Evolutionary conservation across 73 alveolate species (phyloP).

Genomic region (Halteria grandinella): DNA sequence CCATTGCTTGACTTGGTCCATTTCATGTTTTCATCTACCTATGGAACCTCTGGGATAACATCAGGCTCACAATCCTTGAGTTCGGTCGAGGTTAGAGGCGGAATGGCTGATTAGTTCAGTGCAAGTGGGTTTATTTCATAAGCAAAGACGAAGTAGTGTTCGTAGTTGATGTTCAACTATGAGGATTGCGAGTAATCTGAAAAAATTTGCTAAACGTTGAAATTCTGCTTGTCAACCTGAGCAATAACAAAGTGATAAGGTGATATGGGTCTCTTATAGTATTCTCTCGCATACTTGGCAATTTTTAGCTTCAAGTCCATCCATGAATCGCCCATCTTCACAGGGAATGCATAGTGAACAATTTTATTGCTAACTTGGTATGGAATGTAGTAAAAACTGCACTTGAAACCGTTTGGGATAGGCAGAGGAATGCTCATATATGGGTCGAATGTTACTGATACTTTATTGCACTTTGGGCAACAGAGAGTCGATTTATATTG

Average conservation of each 20-base stretch:
- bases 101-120: constrained; percentile 1
- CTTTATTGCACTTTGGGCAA: constrained; percentile 89
- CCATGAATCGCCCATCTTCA: constrained; percentile 35
- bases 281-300: constrained; percentile 49
- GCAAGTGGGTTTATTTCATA: constrained; percentile 58
- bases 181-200: constrained; percentile 20
- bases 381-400: constrained; percentile 35
- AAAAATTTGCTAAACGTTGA: constrained; percentile 11
- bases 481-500: constrained; percentile 89
- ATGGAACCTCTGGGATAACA: too few relatives aligned
- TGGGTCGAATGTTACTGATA: constrained; percentile 95
- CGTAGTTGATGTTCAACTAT: constrained; percentile 1
- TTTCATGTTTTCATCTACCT: too few relatives aligned
- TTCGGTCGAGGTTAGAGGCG: neutral
- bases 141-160: constrained; percentile 54
- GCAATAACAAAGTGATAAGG: constrained; percentile 57
- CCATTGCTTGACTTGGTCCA: too few relatives aligned
- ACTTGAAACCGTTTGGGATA: constrained; percentile 76
- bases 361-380: constrained; percentile 8
- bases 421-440: constrained; percentile 91
- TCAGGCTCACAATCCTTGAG: too few relatives aligned
- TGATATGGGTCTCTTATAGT: neutral
- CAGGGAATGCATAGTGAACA: neutral
- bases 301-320: constrained; percentile 31
- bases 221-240: constrained; percentile 32